A percentile compares a stretch with the other conserved stretches of the same genome.
Conservation (phyloP, 2,329 filamentous ascomycete species). For the Trichoderma pleuroti region DNA sequence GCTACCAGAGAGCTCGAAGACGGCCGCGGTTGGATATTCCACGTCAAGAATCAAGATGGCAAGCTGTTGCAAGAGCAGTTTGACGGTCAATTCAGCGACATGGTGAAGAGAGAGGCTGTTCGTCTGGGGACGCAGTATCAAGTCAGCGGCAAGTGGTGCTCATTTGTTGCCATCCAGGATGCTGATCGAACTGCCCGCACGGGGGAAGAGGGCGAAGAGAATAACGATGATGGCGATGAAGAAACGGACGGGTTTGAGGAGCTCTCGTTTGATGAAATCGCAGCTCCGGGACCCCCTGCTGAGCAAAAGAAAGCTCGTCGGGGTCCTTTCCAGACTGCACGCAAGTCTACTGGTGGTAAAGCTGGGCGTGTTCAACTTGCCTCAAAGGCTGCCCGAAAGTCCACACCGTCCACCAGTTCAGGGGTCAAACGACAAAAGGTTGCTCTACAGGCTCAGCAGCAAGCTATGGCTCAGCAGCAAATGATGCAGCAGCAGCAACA, state of each 20-base stretch:
- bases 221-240: neutral
- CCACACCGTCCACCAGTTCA: neutral
- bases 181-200: constrained; percentile 21
- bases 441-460: neutral
- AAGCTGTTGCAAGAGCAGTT: constrained; percentile 45
- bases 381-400: neutral
- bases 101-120: constrained; percentile 64
- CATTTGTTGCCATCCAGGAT: constrained; percentile 64
- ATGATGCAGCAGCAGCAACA: neutral
- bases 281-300: neutral
- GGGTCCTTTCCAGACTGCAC: neutral
- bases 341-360: neutral
- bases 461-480: neutral
- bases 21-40: constrained; percentile 61
- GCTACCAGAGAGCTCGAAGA: constrained; percentile 67
- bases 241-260: neutral
- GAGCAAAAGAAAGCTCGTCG: neutral
- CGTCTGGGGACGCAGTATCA: constrained; percentile 63
- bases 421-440: neutral
- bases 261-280: no score
- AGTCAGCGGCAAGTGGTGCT: constrained; percentile 66
- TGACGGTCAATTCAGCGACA: constrained; percentile 50
- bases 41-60: constrained; percentile 46
- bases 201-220: neutral
- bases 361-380: neutral